Evolutionary conservation across 176 grass and related monocot genomes (phyloP).

Genomic region (Eragrostis nindensis): DNA sequence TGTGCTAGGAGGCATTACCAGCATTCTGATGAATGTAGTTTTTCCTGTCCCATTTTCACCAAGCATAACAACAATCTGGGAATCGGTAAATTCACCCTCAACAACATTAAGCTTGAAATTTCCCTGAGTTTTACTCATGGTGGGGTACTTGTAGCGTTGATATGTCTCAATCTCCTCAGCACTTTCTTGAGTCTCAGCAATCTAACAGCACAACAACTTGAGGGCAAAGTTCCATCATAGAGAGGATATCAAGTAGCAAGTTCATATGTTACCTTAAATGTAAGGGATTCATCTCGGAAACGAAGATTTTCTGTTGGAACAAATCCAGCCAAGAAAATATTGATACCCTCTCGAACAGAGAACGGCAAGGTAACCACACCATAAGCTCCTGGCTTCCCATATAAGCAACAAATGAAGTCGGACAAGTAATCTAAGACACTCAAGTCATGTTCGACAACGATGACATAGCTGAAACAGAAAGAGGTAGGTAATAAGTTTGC

Average conservation of each 20-base stretch:
- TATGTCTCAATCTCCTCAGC: conserved; percentile 77
- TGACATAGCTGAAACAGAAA: conserved; percentile 69
- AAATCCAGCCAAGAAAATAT: conserved; percentile 81
- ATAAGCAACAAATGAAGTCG: conserved; percentile 95
- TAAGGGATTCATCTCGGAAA: conserved; percentile 77
- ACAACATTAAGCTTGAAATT: conserved; percentile 73
- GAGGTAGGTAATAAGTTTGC: background rate
- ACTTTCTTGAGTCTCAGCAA: conserved; percentile 78
- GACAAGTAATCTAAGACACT: conserved; percentile 92
- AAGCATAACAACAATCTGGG: conserved; percentile 84
- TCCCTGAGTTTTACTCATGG: conserved; percentile 85
- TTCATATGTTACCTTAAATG: conserved; percentile 69
- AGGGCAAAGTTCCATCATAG: background rate
- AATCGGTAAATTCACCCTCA: conserved; percentile 90
- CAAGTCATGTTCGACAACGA: conserved; percentile 88
- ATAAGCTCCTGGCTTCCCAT: conserved; percentile 91
- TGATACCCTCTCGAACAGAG: conserved; percentile 84
- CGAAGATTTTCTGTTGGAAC: conserved; percentile 87
- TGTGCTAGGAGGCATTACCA: conserved; percentile 43
- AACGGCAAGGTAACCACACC: conserved; percentile 82
- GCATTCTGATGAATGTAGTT: conserved; percentile 87
- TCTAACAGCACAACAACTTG: conserved; percentile 45
- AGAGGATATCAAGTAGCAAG: background rate
- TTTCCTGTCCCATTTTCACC: conserved; percentile 89
- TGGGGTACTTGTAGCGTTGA: conserved; percentile 85